Base-by-base conservation (phyloP, 768 basidiomycete species). In the Russula griseocarnosa region DNA sequence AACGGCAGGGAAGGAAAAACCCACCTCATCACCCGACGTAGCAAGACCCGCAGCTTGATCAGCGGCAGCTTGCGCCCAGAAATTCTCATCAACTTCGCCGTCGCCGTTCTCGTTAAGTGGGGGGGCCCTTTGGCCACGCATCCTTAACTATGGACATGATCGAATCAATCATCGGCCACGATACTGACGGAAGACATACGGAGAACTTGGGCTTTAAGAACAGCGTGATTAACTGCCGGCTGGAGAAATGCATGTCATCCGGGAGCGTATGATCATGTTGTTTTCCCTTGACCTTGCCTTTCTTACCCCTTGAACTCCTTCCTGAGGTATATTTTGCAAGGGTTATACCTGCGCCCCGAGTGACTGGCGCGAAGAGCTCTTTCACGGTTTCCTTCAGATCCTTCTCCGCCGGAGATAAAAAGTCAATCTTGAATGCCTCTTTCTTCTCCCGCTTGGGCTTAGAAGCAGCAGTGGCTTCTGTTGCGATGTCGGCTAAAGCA, bases 231-330 rank as follows among this genome's bases (percentile, higher is more conserved):
- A 99, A 81, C 69, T 97, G 91, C 67, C 86, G 80, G 71, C 88
- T 92, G 32, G 90, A 90, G 74, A 99, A 99, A 74, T 98, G 95
- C 89, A 96, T 95, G 73, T 99, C 97, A 70, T 98, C 94, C 1
- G 97, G 97, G 50, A 98, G 78, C 9, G 85, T 82, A 68, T 92
- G 87, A 55, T 88, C 85, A 63, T 87, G 85, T 28, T 84, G 82
- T 72, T 86, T 90, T 71, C 86, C 86, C 60, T 79, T 77, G 51
- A 75, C 78, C 62, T 77, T 74, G 61, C 82, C 82, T 56, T 77
- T 78, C 73, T 79, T 79, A 30, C 71, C 72, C 66, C 77, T 85
- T 74, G 78, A 76, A 42, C 60, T 62, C 16, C 58, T 65, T 44
- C 70, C 71, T 18, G 58, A 63, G 26, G 60, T 52, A 26, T 62